Percentiles rank a stretch among this genome's conserved stretches.
These are phyloP conservation scores for Rhynchosporium graminicola DNA, from an alignment of 2,329 filamentous ascomycete genomes.

Conservation along the genomic window DNA sequence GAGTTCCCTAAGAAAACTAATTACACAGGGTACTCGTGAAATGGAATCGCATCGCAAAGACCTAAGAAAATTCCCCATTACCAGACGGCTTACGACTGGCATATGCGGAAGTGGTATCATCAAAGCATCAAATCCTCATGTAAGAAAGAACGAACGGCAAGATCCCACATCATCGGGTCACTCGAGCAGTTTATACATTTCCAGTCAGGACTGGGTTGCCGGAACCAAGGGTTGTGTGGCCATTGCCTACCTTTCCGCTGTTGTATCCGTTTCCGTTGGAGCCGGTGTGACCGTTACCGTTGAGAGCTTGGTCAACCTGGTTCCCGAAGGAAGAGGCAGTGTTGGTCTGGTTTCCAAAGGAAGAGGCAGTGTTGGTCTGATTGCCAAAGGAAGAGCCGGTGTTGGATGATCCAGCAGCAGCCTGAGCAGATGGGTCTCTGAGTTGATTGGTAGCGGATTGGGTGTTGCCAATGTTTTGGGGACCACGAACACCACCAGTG, in stretches of 20 bases:
- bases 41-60: constrained; percentile 1
- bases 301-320: constrained; percentile 37
- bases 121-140: constrained; percentile 26
- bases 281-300: constrained; percentile 15
- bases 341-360: no score
- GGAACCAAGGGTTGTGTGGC: constrained; percentile 30
- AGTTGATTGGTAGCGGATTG: constrained; percentile 24
- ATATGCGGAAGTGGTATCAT: constrained; percentile 32
- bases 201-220: constrained; percentile 34
- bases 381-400: constrained; percentile 33
- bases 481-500: constrained; percentile 32
- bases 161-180: background rate
- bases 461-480: constrained; percentile 34
- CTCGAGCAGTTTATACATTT: constrained; percentile 19
- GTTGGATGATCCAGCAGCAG: constrained; percentile 31
- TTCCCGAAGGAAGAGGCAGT: constrained; percentile 33
- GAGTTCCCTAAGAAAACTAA: constrained; percentile 12
- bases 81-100: constrained; percentile 8
- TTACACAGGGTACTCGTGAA: constrained; percentile 21
- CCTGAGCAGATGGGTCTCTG: constrained; percentile 22
- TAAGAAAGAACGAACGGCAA: constrained; percentile 16
- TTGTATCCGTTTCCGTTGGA: constrained; percentile 17
- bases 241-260: constrained; percentile 13
- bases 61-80: constrained; percentile 1
- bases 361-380: constrained; percentile 17